Conservation (phyloP, 805 yeast genomes). For the Zygosaccharomyces gambellarensis region DNA sequence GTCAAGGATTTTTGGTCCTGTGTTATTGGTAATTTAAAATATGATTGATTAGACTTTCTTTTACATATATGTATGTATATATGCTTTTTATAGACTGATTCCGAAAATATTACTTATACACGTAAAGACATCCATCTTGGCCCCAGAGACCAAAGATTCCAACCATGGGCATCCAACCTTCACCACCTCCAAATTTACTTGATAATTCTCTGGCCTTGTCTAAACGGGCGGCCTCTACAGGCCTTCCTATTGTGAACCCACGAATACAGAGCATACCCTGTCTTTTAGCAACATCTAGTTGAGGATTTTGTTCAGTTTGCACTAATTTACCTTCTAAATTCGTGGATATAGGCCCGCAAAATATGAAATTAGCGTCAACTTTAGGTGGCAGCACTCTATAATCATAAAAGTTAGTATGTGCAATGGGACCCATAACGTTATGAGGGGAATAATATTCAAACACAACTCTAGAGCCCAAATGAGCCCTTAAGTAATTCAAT, state of each 20-base stretch:
- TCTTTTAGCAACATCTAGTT: conserved; percentile 34
- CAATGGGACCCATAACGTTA: conserved; percentile 50
- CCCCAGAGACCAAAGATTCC: conserved; percentile 59
- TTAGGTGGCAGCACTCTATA: conserved; percentile 44
- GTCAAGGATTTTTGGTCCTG: conserved; percentile 50
- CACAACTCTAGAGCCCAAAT: conserved; percentile 47
- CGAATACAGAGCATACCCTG: conserved; percentile 52
- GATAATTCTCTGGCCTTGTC: conserved; percentile 30
- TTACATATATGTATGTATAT: neutral
- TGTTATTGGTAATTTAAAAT: conserved; percentile 45
- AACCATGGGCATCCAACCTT: conserved; percentile 49
- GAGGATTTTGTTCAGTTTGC: conserved; percentile 30
- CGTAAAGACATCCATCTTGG: conserved; percentile 66
- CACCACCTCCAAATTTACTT: conserved; percentile 39
- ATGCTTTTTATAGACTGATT: neutral
- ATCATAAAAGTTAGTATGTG: conserved; percentile 58
- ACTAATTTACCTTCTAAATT: conserved; percentile 55
- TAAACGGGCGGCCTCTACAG: conserved; percentile 31
- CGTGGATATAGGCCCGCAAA: conserved; percentile 56
- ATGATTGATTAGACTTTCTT: conserved; percentile 21
- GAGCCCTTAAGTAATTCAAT: conserved; percentile 42
- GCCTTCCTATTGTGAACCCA: conserved; percentile 64
- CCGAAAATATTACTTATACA: conserved; percentile 25
- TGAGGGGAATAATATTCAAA: conserved; percentile 42
- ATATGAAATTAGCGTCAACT: conserved; percentile 32